Percentiles rank a stretch among this genome's conserved stretches.
phyloP scores from a whole-genome alignment of 2,329 filamentous ascomycete species.

The Tolypocladium inflatum region DNA sequence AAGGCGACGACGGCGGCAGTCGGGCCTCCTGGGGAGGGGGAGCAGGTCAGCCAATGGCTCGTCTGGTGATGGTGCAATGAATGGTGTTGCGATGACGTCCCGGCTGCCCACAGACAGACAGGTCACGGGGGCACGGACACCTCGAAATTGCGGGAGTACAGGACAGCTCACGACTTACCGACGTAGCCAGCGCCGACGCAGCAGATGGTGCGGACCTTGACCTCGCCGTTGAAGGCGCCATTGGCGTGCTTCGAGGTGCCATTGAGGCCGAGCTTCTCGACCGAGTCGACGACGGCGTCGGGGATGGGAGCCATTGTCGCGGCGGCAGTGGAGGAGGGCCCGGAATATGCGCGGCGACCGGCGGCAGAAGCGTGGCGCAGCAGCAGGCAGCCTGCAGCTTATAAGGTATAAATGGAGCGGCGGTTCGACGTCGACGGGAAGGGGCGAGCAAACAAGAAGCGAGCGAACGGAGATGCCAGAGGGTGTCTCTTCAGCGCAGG shows the following conservation, averaged over 20 bases:
- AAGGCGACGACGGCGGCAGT: constrained; percentile 67
- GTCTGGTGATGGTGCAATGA: neutral
- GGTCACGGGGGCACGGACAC: neutral
- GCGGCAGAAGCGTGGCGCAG: neutral
- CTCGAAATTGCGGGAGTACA: neutral
- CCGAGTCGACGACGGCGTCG: constrained; percentile 16
- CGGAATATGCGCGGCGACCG: neutral
- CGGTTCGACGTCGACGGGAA: neutral
- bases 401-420: neutral
- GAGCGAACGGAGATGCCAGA: neutral
- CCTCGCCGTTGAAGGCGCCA: constrained; percentile 15
- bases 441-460: neutral
- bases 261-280: constrained; percentile 22
- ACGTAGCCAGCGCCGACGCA: constrained; percentile 71
- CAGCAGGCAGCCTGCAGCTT: neutral
- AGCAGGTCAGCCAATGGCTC: neutral
- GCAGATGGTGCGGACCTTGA: constrained; percentile 50
- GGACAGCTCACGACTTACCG: constrained; percentile 38
- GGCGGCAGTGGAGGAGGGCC: neutral
- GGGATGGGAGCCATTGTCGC: constrained; percentile 12
- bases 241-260: constrained; percentile 19
- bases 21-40: constrained; percentile 48
- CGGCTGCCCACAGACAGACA: neutral
- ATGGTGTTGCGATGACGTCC: neutral
- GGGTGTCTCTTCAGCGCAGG: neutral